These are phyloP conservation scores for Clavulina sp. DNA, from an alignment of 768 basidiomycete species.

Conservation along the genomic window DNA sequence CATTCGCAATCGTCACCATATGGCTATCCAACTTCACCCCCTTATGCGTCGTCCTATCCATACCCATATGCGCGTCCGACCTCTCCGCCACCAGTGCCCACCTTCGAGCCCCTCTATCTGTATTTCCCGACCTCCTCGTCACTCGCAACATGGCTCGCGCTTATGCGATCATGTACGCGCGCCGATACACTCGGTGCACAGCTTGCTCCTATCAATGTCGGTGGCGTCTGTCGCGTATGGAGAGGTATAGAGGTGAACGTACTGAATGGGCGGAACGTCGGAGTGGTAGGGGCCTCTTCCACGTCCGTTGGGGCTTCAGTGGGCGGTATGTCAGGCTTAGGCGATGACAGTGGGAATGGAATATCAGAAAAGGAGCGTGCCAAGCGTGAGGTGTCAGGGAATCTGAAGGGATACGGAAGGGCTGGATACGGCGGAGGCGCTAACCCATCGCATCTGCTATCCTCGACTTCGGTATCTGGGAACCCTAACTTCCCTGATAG, in stretches of 20 bases:
- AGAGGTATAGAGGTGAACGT: conserved; percentile 59
- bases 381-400: background rate
- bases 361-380: conserved; percentile 6
- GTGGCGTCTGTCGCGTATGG: conserved; percentile 78
- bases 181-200: conserved; percentile 53
- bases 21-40: background rate
- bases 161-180: conserved; percentile 63
- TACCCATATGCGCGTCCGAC: conserved; percentile 27
- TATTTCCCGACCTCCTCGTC: conserved; percentile 47
- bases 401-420: background rate
- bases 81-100: conserved; percentile 34
- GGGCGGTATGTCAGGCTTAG: conserved; percentile 1
- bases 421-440: conserved; percentile 6
- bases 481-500: no score
- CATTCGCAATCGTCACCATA: background rate
- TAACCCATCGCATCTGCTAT: conserved; percentile 15
- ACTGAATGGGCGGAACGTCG: conserved; percentile 56
- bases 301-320: conserved; percentile 14
- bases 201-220: conserved; percentile 22
- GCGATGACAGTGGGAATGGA: background rate
- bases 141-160: conserved; percentile 58
- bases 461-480: background rate
- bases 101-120: conserved; percentile 53
- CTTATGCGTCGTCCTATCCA: background rate
- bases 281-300: conserved; percentile 33